Percentiles rank a stretch among this genome's conserved stretches.
Conservation (phyloP, 1,139 yeast species). For the Yamadazyma atlantica region DNA sequence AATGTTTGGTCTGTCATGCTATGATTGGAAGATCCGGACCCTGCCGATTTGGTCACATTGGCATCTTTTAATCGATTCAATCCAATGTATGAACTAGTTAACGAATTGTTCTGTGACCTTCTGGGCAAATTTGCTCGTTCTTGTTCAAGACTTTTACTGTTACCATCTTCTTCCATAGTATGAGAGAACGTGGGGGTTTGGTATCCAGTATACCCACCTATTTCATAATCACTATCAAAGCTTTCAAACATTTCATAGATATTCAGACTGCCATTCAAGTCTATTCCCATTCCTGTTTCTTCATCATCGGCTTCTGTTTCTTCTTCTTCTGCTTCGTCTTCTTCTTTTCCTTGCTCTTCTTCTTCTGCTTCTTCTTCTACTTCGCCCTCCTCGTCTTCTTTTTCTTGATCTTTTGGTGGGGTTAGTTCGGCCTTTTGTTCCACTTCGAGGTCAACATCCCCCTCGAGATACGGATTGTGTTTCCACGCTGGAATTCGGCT, state of each 20-base stretch:
- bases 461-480: slow-evolving; percentile 30
- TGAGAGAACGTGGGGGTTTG: not conserved
- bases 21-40: slow-evolving; percentile 1
- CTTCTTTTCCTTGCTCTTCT: slow-evolving; percentile 4
- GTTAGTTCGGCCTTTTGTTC: not conserved
- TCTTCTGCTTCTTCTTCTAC: slow-evolving; percentile 1
- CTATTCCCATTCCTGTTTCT: slow-evolving; percentile 2
- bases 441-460: not conserved
- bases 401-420: no score
- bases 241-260: slow-evolving; percentile 1
- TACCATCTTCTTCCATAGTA: slow-evolving; percentile 2
- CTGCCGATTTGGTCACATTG: slow-evolving; percentile 15
- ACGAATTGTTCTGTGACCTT: slow-evolving; percentile 27
- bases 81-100: slow-evolving; percentile 38
- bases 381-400: slow-evolving; percentile 4
- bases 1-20: slow-evolving; percentile 5
- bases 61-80: slow-evolving; percentile 40
- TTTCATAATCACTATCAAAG: slow-evolving; percentile 1
- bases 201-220: not conserved
- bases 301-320: slow-evolving; percentile 3
- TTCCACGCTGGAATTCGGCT: slow-evolving; percentile 25
- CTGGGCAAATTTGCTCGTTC: slow-evolving; percentile 40
- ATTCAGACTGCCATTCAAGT: not conserved
- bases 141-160: slow-evolving; percentile 4
- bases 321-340: slow-evolving; percentile 3